A percentile compares a stretch with the other conserved stretches of the same genome.
These are phyloP conservation scores for Nakazawaea wyomingensis DNA, from an alignment of 805 yeast genomes.

Conservation along the genomic window DNA sequence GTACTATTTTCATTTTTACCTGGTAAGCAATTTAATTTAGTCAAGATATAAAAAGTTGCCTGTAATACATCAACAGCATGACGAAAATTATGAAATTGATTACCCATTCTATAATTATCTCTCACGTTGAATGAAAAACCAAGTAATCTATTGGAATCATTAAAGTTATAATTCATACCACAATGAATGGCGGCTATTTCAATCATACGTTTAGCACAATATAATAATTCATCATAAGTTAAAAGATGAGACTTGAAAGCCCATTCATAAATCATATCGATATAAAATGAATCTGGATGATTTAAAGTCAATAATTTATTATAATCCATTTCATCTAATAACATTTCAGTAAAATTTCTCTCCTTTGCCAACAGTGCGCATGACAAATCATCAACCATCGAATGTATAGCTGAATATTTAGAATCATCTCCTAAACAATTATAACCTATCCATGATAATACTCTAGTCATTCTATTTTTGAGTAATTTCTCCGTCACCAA, in stretches of 20 bases:
- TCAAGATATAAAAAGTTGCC: constrained; percentile 68
- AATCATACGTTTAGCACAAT: constrained; percentile 54
- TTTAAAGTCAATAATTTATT: constrained; percentile 20
- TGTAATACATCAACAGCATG: constrained; percentile 96
- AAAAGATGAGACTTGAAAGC: constrained; percentile 66
- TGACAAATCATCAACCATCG: constrained; percentile 29
- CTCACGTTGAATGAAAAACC: constrained; percentile 63
- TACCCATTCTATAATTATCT: constrained; percentile 75
- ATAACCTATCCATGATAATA: constrained; percentile 38
- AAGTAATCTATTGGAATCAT: constrained; percentile 39
- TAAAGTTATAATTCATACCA: not conserved
- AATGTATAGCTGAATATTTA: constrained; percentile 22
- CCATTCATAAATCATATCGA: constrained; percentile 52
- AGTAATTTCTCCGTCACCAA: constrained; percentile 10
- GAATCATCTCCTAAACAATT: constrained; percentile 18
- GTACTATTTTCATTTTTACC: not conserved
- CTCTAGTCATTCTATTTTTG: constrained; percentile 28
- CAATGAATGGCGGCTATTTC: constrained; percentile 31
- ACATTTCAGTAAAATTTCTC: constrained; percentile 16
- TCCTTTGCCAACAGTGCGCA: constrained; percentile 10
- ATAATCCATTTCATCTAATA: constrained; percentile 27
- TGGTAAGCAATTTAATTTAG: constrained; percentile 36
- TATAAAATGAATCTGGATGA: constrained; percentile 19
- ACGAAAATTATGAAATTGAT: constrained; percentile 91
- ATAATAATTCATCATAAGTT: constrained; percentile 58